Conservation (phyloP, 495 filamentous ascomycete species). For the Aspergillus egyptiacus region DNA sequence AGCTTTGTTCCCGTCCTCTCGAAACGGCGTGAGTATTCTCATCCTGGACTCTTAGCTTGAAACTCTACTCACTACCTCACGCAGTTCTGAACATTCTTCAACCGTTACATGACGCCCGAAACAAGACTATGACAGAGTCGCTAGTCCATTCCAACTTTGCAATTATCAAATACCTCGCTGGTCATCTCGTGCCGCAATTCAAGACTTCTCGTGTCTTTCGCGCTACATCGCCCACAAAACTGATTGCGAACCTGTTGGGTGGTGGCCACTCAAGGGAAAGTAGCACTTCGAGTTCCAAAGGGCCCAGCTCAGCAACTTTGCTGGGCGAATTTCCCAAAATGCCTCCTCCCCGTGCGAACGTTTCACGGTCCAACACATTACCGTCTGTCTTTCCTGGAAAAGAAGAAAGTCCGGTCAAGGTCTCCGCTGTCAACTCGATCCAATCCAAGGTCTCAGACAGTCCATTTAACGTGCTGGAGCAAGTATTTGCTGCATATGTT, state of each 20-base stretch:
- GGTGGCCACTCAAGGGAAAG: slow-evolving; percentile 41
- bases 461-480: slow-evolving; percentile 64
- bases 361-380: slow-evolving; percentile 38
- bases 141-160: slow-evolving; percentile 51
- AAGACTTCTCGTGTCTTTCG: slow-evolving; percentile 53
- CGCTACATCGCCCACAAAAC: slow-evolving; percentile 79
- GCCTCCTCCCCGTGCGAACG: slow-evolving; percentile 28
- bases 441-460: slow-evolving; percentile 40
- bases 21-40: slow-evolving; percentile 52
- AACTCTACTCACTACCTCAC: slow-evolving; percentile 15
- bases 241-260: slow-evolving; percentile 76
- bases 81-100: slow-evolving; percentile 58
- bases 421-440: slow-evolving; percentile 30
- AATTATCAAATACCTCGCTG: slow-evolving; percentile 63
- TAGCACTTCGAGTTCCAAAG: slow-evolving; percentile 27
- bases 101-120: slow-evolving; percentile 62
- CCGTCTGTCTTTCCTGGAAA: slow-evolving; percentile 32
- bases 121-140: slow-evolving; percentile 57
- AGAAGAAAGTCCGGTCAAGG: slow-evolving; percentile 30
- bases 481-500: slow-evolving; percentile 80
- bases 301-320: slow-evolving; percentile 32
- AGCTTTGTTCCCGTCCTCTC: slow-evolving; percentile 64
- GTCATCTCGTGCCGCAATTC: slow-evolving; percentile 53
- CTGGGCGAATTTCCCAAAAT: slow-evolving; percentile 38
- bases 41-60: background rate